A percentile compares a stretch with the other conserved stretches of the same genome.
Evolutionary conservation across 116 monocot genomes (phyloP).

Genomic region (Trichopus zeylanicus): DNA sequence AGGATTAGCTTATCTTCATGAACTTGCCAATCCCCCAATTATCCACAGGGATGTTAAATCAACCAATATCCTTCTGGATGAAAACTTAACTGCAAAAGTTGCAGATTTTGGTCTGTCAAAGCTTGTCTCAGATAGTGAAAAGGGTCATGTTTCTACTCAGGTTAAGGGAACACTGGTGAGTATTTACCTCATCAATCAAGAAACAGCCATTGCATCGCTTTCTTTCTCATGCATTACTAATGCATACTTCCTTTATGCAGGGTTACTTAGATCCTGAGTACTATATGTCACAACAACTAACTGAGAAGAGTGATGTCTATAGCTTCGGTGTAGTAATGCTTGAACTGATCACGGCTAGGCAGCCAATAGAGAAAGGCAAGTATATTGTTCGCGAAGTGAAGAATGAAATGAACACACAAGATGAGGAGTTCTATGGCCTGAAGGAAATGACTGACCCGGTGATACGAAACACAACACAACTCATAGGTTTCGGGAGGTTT

Average conservation of each 20-base stretch:
- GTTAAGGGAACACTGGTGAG: constrained; percentile 95
- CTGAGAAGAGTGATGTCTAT: constrained; percentile 86
- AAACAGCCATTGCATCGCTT: too few species aligned
- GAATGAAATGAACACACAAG: constrained; percentile 21
- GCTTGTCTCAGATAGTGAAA: constrained; percentile 46
- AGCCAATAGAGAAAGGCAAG: constrained; percentile 59
- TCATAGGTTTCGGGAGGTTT: constrained; percentile 45
- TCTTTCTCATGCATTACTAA: too few species aligned
- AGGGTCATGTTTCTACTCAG: constrained; percentile 66
- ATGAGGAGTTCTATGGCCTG: constrained; percentile 46
- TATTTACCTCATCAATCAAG: neutral
- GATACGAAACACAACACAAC: constrained; percentile 26
- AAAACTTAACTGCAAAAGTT: constrained; percentile 75
- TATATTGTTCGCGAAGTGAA: constrained; percentile 64
- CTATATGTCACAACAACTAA: constrained; percentile 79
- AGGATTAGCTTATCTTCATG: constrained; percentile 89
- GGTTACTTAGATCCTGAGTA: constrained; percentile 95
- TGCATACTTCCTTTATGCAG: constrained; percentile 31
- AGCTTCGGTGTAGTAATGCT: constrained; percentile 89
- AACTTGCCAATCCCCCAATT: constrained; percentile 83
- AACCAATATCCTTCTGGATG: constrained; percentile 77
- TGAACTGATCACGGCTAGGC: constrained; percentile 57
- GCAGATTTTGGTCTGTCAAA: constrained; percentile 93
- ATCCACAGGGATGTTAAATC: constrained; percentile 93
- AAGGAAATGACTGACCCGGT: constrained; percentile 49